Percentiles rank a stretch among this genome's conserved stretches.
Evolutionary conservation across 345 rosid species (phyloP).

Genomic region (Microthlaspi erraticum): DNA sequence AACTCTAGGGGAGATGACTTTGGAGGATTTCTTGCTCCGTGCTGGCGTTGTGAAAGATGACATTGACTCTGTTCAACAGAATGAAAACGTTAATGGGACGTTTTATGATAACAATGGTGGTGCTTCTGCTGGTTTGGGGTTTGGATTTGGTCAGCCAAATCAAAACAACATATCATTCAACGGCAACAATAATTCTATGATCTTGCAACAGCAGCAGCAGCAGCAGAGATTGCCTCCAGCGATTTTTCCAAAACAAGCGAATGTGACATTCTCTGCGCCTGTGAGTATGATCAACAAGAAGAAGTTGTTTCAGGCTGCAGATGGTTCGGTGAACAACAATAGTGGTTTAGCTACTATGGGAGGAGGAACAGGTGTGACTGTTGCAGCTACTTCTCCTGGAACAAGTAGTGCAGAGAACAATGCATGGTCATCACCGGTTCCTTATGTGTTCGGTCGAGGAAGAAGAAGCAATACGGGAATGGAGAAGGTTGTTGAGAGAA

Average conservation of each 20-base stretch:
- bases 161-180: slow-evolving; percentile 43
- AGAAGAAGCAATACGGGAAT: slow-evolving; percentile 64
- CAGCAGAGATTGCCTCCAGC: slow-evolving; percentile 51
- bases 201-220: slow-evolving; percentile 36
- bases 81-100: slow-evolving; percentile 40
- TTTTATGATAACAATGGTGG: slow-evolving; percentile 48
- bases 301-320: slow-evolving; percentile 50
- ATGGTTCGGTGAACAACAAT: slow-evolving; percentile 52
- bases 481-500: slow-evolving; percentile 96
- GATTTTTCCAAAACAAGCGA: slow-evolving; percentile 69
- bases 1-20: slow-evolving; percentile 82
- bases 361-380: slow-evolving; percentile 53
- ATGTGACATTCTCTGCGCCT: slow-evolving; percentile 47
- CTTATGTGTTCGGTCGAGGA: slow-evolving; percentile 74
- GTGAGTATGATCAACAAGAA: slow-evolving; percentile 39
- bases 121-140: slow-evolving; percentile 50
- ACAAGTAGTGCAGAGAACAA: slow-evolving; percentile 77
- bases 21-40: slow-evolving; percentile 84
- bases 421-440: slow-evolving; percentile 76
- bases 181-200: slow-evolving; percentile 41
- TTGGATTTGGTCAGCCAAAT: slow-evolving; percentile 64
- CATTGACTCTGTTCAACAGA: slow-evolving; percentile 43
- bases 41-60: slow-evolving; percentile 88
- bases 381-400: slow-evolving; percentile 65
- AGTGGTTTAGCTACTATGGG: slow-evolving; percentile 52